Percentiles rank a stretch among this genome's conserved stretches.
Conservation (phyloP, 768 basidiomycete species). For the Russula olivacea region DNA sequence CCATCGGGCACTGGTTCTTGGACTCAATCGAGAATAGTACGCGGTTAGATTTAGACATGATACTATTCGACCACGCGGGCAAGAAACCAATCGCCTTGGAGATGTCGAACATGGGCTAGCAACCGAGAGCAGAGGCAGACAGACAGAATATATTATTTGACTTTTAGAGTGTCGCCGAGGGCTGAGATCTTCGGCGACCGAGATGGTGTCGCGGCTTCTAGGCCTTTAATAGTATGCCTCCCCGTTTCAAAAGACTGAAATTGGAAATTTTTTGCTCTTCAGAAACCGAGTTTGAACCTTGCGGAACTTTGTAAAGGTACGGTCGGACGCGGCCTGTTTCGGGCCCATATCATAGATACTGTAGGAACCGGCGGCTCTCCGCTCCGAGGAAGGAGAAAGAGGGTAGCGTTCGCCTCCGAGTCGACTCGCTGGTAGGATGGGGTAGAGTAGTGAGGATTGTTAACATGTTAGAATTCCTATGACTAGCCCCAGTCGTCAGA, state of each 20-base stretch:
- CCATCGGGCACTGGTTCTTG: not conserved
- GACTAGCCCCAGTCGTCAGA: no score
- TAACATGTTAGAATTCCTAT: no score
- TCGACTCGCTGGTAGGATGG: not conserved
- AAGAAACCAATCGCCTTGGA: not conserved
- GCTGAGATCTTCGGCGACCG: not conserved
- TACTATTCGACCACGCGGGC: not conserved
- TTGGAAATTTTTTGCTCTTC: not conserved
- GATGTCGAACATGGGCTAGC: no score
- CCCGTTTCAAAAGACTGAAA: not conserved
- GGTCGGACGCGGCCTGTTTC: not conserved
- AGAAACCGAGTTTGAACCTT: not conserved
- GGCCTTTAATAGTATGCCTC: no score
- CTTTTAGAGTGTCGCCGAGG: not conserved
- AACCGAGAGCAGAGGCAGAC: no score
- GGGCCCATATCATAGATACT: not conserved
- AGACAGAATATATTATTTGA: not conserved
- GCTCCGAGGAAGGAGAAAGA: not conserved
- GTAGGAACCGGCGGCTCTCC: not conserved
- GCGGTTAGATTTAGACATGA: not conserved
- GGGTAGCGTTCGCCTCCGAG: not conserved
- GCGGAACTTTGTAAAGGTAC: not conserved
- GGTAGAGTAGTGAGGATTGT: not conserved
- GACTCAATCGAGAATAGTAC: not conserved
- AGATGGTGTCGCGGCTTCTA: not conserved